Conservation (phyloP, 179 eudicot species). For the Silene noctiflora region DNA sequence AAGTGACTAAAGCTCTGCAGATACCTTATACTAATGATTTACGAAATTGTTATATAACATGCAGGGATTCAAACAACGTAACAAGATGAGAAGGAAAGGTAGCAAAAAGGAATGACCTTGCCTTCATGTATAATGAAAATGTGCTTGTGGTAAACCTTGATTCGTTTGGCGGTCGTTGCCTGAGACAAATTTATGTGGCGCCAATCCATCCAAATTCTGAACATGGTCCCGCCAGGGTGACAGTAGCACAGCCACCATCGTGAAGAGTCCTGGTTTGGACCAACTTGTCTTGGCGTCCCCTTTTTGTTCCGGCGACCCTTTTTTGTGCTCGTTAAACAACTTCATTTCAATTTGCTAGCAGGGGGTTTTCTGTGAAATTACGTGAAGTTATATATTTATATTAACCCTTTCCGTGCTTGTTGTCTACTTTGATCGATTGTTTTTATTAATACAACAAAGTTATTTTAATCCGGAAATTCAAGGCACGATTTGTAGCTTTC, state of each 20-base stretch:
- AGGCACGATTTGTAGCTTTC: no score
- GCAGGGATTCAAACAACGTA: slow-evolving; percentile 29
- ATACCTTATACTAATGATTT: background rate
- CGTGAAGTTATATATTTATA: background rate
- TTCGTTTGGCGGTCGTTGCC: background rate
- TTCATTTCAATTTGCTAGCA: background rate
- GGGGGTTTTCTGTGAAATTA: background rate
- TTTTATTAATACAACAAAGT: no score
- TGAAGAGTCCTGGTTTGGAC: background rate
- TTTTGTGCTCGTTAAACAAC: background rate
- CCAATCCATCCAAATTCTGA: background rate
- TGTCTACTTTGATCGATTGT: no score
- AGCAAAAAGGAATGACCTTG: slow-evolving; percentile 14
- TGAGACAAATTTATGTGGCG: background rate
- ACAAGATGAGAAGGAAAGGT: slow-evolving; percentile 19
- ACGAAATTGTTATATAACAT: background rate
- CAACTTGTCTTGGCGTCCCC: background rate
- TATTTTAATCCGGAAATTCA: no score
- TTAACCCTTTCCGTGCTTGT: background rate
- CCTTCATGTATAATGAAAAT: background rate
- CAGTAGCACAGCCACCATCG: background rate
- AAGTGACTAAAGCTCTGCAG: background rate
- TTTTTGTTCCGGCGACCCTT: background rate
- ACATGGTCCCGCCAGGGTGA: background rate
- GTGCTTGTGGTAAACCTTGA: background rate